Base-by-base conservation (phyloP, 345 rosid species). In the Brassica rapa region DNA sequence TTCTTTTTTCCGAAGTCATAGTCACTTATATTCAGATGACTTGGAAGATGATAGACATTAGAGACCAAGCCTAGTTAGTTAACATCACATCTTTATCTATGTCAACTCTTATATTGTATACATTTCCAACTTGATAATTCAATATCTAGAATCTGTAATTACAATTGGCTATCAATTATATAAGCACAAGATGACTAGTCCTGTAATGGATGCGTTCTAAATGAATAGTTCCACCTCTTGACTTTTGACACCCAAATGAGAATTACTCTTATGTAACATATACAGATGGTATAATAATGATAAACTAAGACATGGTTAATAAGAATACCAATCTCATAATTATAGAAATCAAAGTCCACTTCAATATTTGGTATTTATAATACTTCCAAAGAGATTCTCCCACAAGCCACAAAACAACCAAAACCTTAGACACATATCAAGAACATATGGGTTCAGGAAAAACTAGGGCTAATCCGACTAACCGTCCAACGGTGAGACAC, bases 401-500 rank as follows among this genome's bases (percentile, higher is more conserved):
- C 21, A 51, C 57, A 51, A 46, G 57, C 23, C 8, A 51, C 57
- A 51, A 51, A 15, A 15, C 23, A 51, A 51, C 57, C 5, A n/a
- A 51, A 5, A 14, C 21, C 19, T 14, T 49, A 49, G 23, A 5
- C 23, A 15, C 57, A 51, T 43, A 43, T 51, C 23, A 51, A 51
- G 14, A 51, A 51, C 23, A 51, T 51, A 51, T 51, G 57, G 57
- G 57, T 51, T 51, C 23, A 51, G 57, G 57, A 51, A 51, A 51
- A 51, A 51, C 57, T n/a, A 51, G 57, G 57, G 57, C 23, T 51
- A n/a, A 51, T 8, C 57, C 57, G 57, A 51, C 1, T 51, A 51
- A 51, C 27, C 62, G 35, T 10, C 65, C 64, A 60, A 25, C 81
- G 1, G 64, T 79, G 24, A 79, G 46, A 69, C 82, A 79, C 32